Base-by-base conservation (phyloP, 2,329 filamentous ascomycete genomes). In the Neocucurbitaria cava region DNA sequence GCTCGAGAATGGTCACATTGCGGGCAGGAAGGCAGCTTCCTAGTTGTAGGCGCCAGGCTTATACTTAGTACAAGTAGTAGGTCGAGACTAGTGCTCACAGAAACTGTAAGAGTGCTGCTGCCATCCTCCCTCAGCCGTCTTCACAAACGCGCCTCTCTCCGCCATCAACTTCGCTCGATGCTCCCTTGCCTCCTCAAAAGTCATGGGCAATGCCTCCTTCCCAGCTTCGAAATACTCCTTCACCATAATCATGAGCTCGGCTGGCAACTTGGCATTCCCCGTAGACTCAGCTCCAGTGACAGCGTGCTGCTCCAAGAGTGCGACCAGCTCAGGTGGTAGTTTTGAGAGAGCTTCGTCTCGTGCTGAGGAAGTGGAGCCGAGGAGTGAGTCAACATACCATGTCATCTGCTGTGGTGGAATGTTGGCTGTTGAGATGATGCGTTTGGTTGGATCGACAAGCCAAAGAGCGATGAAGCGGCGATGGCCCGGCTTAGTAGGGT, bases 381-480 rank as follows among this genome's bases (percentile, higher is more conserved):
- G 44, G 3, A 62, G 9, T 5, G 58, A 45, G 2, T 65, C 59
- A 9, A 35, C 49, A 69, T 73, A 79, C 82, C 82, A 85, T 2
- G 78, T 71, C 21, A 75, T 64, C 53, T 78, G 79, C 62, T 85
- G 82, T 2, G 81, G 81, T 1, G 82, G 81, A 0, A 84, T 76
- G 52, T 85, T 82, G 0, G 77, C 76, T 0, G 80, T 83, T 2
- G 75, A 85, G 9, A 84, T 76, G 44, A 88, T 77, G 6, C 78
- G 78, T 5, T 73, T 62, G 26, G 79, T 64, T 0, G 85, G 85
- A 59, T 88, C 85, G 2, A 88, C 81, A 1, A 89, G 77, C 66
- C 82, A 88, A 35, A 88, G 75, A 0, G 82, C 82, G 0, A 88
- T 71, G 49, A 87, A 82, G 59, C 83, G 82, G 13, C 82, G 75